These are phyloP conservation scores for Ceratobasidium sp. DNA, from an alignment of 1,284 basidiomycete species.

Conservation along the genomic window DNA sequence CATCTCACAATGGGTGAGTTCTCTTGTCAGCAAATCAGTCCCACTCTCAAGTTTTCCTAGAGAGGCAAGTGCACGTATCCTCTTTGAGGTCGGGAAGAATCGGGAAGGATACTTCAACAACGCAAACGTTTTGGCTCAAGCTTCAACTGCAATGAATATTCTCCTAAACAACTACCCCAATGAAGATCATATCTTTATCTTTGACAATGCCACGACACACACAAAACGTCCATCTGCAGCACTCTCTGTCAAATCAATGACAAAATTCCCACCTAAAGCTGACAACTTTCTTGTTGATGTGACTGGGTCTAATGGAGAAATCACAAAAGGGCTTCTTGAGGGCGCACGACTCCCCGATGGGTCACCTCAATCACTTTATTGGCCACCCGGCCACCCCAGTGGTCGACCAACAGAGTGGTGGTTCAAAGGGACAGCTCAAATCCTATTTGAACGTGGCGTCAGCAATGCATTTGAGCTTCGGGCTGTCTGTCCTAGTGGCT, in stretches of 20 bases:
- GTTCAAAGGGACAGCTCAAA: slow-evolving; percentile 55
- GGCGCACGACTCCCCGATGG: slow-evolving; percentile 46
- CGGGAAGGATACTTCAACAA: slow-evolving; percentile 57
- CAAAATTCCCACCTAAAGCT: slow-evolving; percentile 45
- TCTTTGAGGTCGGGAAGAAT: slow-evolving; percentile 60
- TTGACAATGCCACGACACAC: slow-evolving; percentile 57
- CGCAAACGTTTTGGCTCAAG: slow-evolving; percentile 54
- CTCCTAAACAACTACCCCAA: slow-evolving; percentile 52
- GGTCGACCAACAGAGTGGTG: slow-evolving; percentile 48
- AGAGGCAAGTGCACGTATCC: slow-evolving; percentile 48
- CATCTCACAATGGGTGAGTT: slow-evolving; percentile 50
- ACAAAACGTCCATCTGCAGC: slow-evolving; percentile 53
- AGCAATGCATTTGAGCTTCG: background rate
- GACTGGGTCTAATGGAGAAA: slow-evolving; percentile 10
- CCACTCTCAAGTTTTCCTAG: background rate
- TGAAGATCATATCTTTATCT: slow-evolving; percentile 53
- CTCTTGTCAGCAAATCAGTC: slow-evolving; percentile 3
- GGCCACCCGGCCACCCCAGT: slow-evolving; percentile 50
- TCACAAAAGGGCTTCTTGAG: too few species aligned
- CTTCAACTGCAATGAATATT: slow-evolving; percentile 53
- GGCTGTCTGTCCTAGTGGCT: slow-evolving; percentile 23
- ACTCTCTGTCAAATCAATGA: slow-evolving; percentile 55
- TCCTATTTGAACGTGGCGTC: slow-evolving; percentile 52
- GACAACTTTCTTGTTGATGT: background rate
- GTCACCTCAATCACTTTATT: slow-evolving; percentile 51